phyloP scores from a whole-genome alignment of 2,329 filamentous ascomycete genomes.

The Trichoderma guizhouense region DNA sequence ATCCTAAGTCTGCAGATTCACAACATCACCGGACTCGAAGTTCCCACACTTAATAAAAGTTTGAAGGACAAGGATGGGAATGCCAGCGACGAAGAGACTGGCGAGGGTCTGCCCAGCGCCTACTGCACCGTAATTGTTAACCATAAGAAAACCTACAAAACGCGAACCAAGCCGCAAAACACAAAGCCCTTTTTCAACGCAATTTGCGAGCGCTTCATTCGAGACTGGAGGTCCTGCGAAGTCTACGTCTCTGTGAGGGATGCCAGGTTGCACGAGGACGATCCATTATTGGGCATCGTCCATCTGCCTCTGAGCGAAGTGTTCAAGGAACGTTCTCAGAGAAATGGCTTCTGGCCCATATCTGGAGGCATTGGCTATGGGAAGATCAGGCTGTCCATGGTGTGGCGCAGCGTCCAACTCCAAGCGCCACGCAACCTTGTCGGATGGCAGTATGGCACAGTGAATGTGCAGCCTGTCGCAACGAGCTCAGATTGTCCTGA shows the following conservation, averaged over 20 bases:
- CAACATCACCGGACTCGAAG: slow-evolving; percentile 66
- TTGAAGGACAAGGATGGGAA: slow-evolving; percentile 48
- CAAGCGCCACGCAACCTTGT: slow-evolving; percentile 55
- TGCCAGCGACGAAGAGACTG: slow-evolving; percentile 56
- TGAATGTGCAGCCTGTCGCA: slow-evolving; percentile 57
- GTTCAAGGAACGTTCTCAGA: slow-evolving; percentile 60
- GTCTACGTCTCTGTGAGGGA: slow-evolving; percentile 67
- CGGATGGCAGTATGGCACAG: slow-evolving; percentile 70
- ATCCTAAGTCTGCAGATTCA: slow-evolving; percentile 69
- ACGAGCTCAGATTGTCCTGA: slow-evolving; percentile 44
- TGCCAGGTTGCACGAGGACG: slow-evolving; percentile 64
- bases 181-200: slow-evolving; percentile 77
- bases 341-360: slow-evolving; percentile 64
- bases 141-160: slow-evolving; percentile 66
- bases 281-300: slow-evolving; percentile 66
- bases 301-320: slow-evolving; percentile 63
- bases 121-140: slow-evolving; percentile 74
- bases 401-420: slow-evolving; percentile 67
- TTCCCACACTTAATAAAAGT: slow-evolving; percentile 49
- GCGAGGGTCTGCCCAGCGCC: slow-evolving; percentile 62
- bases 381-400: slow-evolving; percentile 64
- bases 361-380: slow-evolving; percentile 72
- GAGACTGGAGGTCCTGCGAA: slow-evolving; percentile 65
- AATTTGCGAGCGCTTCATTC: slow-evolving; percentile 67
- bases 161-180: slow-evolving; percentile 74